These are phyloP conservation scores for Juncus inflexus DNA, from an alignment of 176 grass and related monocot species.

Conservation along the genomic window DNA sequence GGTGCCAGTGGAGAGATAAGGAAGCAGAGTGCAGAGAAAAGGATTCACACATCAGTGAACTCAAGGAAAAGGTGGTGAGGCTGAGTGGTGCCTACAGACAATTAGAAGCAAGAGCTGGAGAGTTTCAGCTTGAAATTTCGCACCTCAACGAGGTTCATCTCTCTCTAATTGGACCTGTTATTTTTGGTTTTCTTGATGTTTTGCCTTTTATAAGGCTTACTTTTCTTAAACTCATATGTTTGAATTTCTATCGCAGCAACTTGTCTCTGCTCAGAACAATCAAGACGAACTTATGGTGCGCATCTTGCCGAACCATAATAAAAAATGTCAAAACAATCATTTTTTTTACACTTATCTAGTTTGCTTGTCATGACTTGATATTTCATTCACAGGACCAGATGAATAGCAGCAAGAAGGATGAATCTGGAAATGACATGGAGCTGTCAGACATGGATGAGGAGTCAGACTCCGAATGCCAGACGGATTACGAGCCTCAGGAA, in stretches of 20 bases:
- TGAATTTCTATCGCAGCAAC: slow-evolving; percentile 1
- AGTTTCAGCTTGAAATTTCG: slow-evolving; percentile 54
- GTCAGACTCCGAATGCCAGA: slow-evolving; percentile 34
- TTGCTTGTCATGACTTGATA: not conserved
- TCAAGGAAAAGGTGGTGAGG: slow-evolving; percentile 80
- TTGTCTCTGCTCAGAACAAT: slow-evolving; percentile 44
- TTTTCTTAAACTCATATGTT: slow-evolving; percentile 1
- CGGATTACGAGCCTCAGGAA: slow-evolving; percentile 23
- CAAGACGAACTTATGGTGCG: slow-evolving; percentile 35
- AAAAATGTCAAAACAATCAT: not conserved
- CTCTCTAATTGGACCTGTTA: slow-evolving; percentile 12
- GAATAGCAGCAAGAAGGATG: not conserved
- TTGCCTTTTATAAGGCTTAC: not conserved
- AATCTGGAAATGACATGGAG: slow-evolving; percentile 76
- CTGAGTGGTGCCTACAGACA: slow-evolving; percentile 57
- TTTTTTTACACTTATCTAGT: slow-evolving; percentile 1
- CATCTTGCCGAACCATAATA: no score
- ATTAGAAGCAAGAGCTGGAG: slow-evolving; percentile 53
- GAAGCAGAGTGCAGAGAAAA: slow-evolving; percentile 56
- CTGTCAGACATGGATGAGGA: slow-evolving; percentile 73
- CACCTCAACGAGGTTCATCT: slow-evolving; percentile 32
- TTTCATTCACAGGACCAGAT: not conserved
- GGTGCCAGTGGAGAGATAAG: slow-evolving; percentile 71
- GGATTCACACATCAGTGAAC: slow-evolving; percentile 50
- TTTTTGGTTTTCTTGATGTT: slow-evolving; percentile 15